These are phyloP conservation scores for Picocystis salinarum DNA, from an alignment of 139 green algal species.

Conservation along the genomic window DNA sequence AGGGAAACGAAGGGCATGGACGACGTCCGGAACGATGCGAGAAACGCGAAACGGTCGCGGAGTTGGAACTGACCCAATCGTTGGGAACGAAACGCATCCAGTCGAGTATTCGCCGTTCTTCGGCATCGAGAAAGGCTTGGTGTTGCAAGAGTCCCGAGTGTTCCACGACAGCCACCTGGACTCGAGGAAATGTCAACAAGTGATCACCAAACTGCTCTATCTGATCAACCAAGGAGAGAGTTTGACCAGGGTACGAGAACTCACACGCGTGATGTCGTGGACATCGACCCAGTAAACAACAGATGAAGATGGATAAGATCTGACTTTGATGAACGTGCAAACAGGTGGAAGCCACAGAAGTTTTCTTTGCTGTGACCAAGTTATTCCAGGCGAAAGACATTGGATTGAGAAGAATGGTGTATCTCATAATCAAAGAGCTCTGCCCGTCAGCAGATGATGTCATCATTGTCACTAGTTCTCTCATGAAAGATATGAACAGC, in stretches of 20 bases:
- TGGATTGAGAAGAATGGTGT: conserved; percentile 90
- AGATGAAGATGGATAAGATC: too few relatives aligned
- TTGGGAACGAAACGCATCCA: conserved; percentile 18
- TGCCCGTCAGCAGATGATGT: conserved; percentile 77
- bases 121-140: conserved; percentile 93
- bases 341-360: conserved; percentile 88
- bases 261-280: too few relatives aligned
- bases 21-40: neutral
- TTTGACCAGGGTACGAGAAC: conserved; percentile 80
- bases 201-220: conserved; percentile 99
- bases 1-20: neutral
- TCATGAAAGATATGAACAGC: conserved; percentile 99
- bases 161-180: conserved; percentile 93
- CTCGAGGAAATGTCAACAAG: conserved; percentile 74
- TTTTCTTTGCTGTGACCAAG: conserved; percentile 97
- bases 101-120: conserved; percentile 97
- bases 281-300: too few relatives aligned
- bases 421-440: conserved; percentile 98
- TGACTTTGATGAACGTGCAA: too few relatives aligned
- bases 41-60: neutral
- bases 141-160: conserved; percentile 88
- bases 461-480: conserved; percentile 93
- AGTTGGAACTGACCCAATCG: neutral
- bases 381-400: conserved; percentile 93
- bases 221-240: conserved; percentile 87